Evolutionary conservation across 208 protist species (phyloP).

Genomic region (Crithidia acanthocephali): DNA sequence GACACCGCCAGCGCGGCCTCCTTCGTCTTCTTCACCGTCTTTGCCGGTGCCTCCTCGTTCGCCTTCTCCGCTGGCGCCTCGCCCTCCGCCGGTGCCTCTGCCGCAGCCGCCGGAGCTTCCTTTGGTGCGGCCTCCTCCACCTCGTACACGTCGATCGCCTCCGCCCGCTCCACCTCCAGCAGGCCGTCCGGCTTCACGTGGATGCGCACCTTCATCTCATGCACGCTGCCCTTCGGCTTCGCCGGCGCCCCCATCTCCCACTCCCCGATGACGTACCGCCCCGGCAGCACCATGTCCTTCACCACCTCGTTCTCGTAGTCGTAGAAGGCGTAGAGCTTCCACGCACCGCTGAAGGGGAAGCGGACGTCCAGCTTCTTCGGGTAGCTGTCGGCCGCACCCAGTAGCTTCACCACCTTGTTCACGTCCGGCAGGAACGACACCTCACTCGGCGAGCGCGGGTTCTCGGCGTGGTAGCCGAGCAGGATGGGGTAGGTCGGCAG

Average conservation of each 20-base stretch:
- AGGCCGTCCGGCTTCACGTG: slow-evolving; percentile 65
- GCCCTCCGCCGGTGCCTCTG: slow-evolving; percentile 30
- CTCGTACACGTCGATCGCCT: slow-evolving; percentile 79
- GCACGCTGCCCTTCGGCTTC: slow-evolving; percentile 42
- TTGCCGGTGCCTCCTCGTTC: slow-evolving; percentile 31
- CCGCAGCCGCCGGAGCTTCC: neutral
- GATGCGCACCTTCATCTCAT: slow-evolving; percentile 71
- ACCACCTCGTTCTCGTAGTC: slow-evolving; percentile 54
- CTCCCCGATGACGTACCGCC: slow-evolving; percentile 71
- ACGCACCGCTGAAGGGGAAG: slow-evolving; percentile 57
- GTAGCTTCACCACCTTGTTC: slow-evolving; percentile 85
- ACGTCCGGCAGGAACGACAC: slow-evolving; percentile 85
- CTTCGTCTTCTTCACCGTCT: slow-evolving; percentile 36
- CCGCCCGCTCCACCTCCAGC: slow-evolving; percentile 65
- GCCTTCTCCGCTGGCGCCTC: slow-evolving; percentile 35
- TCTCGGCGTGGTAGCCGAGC: slow-evolving; percentile 78
- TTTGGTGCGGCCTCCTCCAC: slow-evolving; percentile 52
- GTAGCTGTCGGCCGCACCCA: slow-evolving; percentile 61
- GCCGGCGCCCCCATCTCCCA: slow-evolving; percentile 60
- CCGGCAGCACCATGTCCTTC: slow-evolving; percentile 41
- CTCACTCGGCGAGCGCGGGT: slow-evolving; percentile 51
- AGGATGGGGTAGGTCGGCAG: slow-evolving; percentile 77
- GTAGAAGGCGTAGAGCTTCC: slow-evolving; percentile 90
- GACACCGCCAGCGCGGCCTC: slow-evolving; percentile 53
- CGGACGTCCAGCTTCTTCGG: slow-evolving; percentile 87